A percentile compares a stretch with the other conserved stretches of the same genome.
Conservation (phyloP, 257 asterid genomes). For the Lantana camara region DNA sequence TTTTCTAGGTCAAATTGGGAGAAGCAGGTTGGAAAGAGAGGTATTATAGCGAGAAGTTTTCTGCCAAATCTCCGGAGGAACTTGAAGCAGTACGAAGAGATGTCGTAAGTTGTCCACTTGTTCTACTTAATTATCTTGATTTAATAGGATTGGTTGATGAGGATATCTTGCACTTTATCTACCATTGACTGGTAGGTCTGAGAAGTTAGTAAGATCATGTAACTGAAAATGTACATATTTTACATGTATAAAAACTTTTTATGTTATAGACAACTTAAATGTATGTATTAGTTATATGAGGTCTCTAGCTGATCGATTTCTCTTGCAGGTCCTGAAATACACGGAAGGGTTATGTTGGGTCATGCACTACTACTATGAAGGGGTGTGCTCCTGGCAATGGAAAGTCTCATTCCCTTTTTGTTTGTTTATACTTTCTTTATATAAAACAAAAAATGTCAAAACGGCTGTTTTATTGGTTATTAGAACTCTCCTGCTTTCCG, state of each 20-base stretch:
- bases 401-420: constrained; percentile 34
- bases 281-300: background rate
- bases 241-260: background rate
- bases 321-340: constrained; percentile 74
- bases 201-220: constrained; percentile 11
- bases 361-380: constrained; percentile 96
- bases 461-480: constrained; percentile 1
- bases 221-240: background rate
- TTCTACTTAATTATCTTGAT: constrained; percentile 28
- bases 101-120: constrained; percentile 74
- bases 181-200: background rate
- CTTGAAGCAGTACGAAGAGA: constrained; percentile 79
- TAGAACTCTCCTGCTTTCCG: constrained; percentile 1
- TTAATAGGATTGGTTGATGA: constrained; percentile 15
- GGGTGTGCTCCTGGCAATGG: constrained; percentile 99
- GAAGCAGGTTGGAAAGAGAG: constrained; percentile 96
- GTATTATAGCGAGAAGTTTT: constrained; percentile 88
- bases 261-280: background rate
- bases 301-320: constrained; percentile 23
- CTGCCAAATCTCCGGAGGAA: constrained; percentile 79
- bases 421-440: constrained; percentile 1
- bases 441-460: background rate
- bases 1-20: constrained; percentile 79
- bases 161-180: constrained; percentile 6
- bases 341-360: constrained; percentile 98